phyloP scores from a whole-genome alignment of 2,329 filamentous ascomycete species.

The Metarhizium rileyi region DNA sequence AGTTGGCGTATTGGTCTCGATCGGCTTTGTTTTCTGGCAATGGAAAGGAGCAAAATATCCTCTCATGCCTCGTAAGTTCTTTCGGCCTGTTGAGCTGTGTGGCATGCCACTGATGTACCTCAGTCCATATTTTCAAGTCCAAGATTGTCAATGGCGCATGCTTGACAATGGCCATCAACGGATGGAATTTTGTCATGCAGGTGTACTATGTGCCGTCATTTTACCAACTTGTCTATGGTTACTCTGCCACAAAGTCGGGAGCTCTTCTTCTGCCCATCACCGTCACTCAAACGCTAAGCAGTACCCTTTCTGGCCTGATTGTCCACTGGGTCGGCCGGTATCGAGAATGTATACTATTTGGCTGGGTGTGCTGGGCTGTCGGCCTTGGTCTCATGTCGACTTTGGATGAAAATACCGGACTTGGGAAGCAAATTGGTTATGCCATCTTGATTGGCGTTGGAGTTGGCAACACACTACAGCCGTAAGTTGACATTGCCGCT shows the following conservation, averaged over 20 bases:
- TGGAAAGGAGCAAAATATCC: conserved; percentile 38
- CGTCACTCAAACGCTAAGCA: conserved; percentile 35
- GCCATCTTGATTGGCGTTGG: conserved; percentile 41
- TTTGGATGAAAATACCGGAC: conserved; percentile 33
- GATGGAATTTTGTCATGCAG: conserved; percentile 50
- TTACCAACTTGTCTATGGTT: conserved; percentile 36
- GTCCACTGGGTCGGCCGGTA: conserved; percentile 44
- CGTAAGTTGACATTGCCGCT: conserved; percentile 20
- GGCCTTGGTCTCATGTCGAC: conserved; percentile 44
- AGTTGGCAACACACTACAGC: conserved; percentile 42
- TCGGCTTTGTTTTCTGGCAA: conserved; percentile 43
- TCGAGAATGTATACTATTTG: conserved; percentile 43
- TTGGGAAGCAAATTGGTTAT: conserved; percentile 46
- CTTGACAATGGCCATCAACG: conserved; percentile 47
- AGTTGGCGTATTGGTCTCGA: conserved; percentile 35
- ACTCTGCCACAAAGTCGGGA: conserved; percentile 30
- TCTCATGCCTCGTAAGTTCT: conserved; percentile 32
- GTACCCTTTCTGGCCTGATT: conserved; percentile 40
- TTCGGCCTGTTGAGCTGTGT: conserved; percentile 7
- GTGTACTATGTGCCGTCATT: conserved; percentile 38
- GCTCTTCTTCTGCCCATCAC: conserved; percentile 32
- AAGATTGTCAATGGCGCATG: conserved; percentile 45
- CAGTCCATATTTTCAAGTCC: conserved; percentile 43
- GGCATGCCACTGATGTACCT: background rate
- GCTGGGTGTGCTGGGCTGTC: conserved; percentile 41